Conservation (phyloP, 1,284 basidiomycete species). For the Moesziomyces globuligerus region DNA sequence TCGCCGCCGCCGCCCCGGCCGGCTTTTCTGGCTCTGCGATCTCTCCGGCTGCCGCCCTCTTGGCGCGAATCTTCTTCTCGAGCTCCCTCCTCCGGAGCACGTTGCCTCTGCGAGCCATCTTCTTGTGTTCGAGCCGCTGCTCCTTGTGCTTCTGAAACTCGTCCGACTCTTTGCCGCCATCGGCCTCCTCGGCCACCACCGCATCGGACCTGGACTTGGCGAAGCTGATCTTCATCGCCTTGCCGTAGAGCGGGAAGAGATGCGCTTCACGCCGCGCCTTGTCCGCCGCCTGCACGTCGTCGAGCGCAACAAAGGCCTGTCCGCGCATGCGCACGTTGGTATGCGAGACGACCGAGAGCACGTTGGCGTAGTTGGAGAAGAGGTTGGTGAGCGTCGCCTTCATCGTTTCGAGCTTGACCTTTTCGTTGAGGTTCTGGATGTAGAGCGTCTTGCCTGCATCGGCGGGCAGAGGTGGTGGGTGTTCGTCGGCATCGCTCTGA, state of each 20-base stretch:
- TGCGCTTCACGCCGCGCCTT: constrained; percentile 91
- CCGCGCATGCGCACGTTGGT: constrained; percentile 94
- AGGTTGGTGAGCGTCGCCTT: constrained; percentile 87
- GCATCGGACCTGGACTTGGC: constrained; percentile 88
- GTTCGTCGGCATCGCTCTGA: constrained; percentile 17
- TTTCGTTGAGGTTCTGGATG: constrained; percentile 97
- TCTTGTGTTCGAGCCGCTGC: constrained; percentile 50
- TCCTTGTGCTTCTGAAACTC: constrained; percentile 73
- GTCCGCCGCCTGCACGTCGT: constrained; percentile 79
- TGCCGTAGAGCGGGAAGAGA: constrained; percentile 93
- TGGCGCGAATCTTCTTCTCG: constrained; percentile 48
- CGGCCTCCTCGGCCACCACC: constrained; percentile 72
- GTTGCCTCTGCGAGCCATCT: constrained; percentile 51
- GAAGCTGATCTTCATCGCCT: constrained; percentile 87
- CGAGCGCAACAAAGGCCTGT: constrained; percentile 96
- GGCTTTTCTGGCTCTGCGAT: constrained; percentile 30
- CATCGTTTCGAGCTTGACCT: constrained; percentile 85
- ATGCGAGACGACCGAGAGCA: constrained; percentile 92
- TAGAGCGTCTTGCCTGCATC: constrained; percentile 81
- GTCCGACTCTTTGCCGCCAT: constrained; percentile 27
- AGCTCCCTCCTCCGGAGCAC: constrained; percentile 42
- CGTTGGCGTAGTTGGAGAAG: constrained; percentile 91
- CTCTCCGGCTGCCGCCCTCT: constrained; percentile 47
- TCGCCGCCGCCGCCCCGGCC: constrained; percentile 11
- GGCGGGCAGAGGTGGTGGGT: constrained; percentile 26